These are phyloP conservation scores for Arthrocladium fulminans DNA, from an alignment of 2,329 filamentous ascomycete genomes.

Conservation along the genomic window DNA sequence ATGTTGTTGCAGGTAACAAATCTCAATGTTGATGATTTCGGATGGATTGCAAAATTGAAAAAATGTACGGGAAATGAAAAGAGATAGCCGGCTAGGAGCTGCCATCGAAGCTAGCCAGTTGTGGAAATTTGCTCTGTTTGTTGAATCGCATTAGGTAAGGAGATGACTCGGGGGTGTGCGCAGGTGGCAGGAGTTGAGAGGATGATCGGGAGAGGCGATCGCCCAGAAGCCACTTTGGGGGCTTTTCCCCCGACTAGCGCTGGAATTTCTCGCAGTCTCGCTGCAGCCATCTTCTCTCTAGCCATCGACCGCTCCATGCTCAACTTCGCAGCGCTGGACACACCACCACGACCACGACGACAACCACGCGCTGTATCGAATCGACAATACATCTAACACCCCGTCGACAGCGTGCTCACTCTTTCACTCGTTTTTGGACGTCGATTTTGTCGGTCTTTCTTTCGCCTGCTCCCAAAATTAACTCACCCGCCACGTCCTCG, in stretches of 20 bases:
- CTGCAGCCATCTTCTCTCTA: neutral
- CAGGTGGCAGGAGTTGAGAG: neutral
- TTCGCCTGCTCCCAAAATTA: conserved; percentile 5
- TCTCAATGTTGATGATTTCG: neutral
- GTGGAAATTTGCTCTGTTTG: neutral
- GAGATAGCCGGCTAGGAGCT: neutral
- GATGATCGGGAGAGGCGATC: neutral
- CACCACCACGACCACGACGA: neutral
- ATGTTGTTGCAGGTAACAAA: neutral
- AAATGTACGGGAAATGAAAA: neutral
- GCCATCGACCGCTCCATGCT: neutral
- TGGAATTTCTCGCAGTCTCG: neutral
- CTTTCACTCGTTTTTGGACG: conserved; percentile 3
- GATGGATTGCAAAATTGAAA: neutral
- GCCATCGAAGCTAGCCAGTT: neutral
- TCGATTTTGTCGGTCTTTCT: neutral
- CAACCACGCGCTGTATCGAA: too few relatives aligned
- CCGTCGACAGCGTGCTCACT: neutral
- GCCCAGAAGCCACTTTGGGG: neutral
- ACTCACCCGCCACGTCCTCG: conserved; percentile 1
- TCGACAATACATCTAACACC: neutral
- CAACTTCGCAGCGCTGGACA: neutral
- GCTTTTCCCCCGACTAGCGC: neutral
- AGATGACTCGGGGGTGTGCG: neutral
- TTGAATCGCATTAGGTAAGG: neutral